Percentiles rank a stretch among this genome's conserved stretches.
These are phyloP conservation scores for Borealophlyctis nickersoniae DNA, from an alignment of 192 early-diverging fungal genomes.

Conservation along the genomic window DNA sequence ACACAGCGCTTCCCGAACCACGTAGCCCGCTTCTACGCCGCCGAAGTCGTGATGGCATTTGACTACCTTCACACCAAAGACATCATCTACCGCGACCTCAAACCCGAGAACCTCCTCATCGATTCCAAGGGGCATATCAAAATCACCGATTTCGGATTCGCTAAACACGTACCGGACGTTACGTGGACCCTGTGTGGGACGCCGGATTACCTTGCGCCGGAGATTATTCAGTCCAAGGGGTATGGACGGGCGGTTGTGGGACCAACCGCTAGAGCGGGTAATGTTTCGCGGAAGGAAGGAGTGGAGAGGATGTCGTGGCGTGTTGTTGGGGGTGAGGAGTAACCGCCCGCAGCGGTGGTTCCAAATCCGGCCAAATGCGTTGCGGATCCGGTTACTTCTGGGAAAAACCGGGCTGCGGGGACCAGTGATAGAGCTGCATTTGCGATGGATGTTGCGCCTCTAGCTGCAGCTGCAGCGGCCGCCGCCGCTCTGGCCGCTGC, in stretches of 20 bases:
- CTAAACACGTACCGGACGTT: constrained; percentile 76
- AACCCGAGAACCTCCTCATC: constrained; percentile 79
- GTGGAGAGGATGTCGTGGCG: too few species aligned
- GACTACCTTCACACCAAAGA: constrained; percentile 84
- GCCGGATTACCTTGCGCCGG: constrained; percentile 70
- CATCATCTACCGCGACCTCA: constrained; percentile 90
- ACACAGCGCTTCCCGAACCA: constrained; percentile 81
- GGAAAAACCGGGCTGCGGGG: too few species aligned
- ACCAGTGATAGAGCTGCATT: too few species aligned
- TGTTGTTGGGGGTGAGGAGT: too few species aligned
- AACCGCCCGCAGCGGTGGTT: too few species aligned
- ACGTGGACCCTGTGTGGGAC: constrained; percentile 88
- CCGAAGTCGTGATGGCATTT: constrained; percentile 82
- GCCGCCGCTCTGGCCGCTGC: too few species aligned
- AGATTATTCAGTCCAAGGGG: constrained; percentile 69
- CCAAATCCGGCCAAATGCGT: too few species aligned
- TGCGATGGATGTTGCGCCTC: too few species aligned
- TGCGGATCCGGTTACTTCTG: too few species aligned
- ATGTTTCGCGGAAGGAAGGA: too few species aligned
- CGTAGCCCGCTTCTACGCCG: constrained; percentile 86
- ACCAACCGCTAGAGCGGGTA: too few species aligned
- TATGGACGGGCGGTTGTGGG: constrained; percentile 70
- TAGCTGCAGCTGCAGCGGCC: too few species aligned
- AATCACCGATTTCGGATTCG: constrained; percentile 83
- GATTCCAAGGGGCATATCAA: constrained; percentile 78